Base-by-base conservation (phyloP, 176 grass and related monocot genomes). In the Lolium perenne region DNA sequence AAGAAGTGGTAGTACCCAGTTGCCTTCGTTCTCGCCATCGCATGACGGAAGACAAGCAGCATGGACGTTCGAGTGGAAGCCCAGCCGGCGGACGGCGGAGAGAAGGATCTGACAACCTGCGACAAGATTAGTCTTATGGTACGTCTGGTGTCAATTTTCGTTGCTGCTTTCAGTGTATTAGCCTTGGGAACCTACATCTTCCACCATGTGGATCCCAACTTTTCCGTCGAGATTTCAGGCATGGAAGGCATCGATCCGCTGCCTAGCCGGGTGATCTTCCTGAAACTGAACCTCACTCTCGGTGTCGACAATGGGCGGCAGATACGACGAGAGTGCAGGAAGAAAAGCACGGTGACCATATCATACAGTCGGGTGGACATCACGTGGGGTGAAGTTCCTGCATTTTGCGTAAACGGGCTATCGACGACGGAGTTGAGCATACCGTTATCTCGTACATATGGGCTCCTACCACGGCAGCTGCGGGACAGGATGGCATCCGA, bases 271-370 rank as follows among this genome's bases (percentile, higher is more conserved):
- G 26, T n/a, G 1, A 38, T 76, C 48, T 76, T 51, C 23, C 49
- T 23, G 15, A 22, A 4, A 32, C 17, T 35, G 7, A 56, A 77
- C 50, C 74, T 77, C 3, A 56, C 74, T 10, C 8, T 56, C 8
- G 26, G 0, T 9, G 50, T 55, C 8, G 50, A 77, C 26, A 56
- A 77, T 32, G 9, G 50, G 6, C 26, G 26, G 8, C 25, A 54
- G 1, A 77, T 77, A 35, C 50, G 29, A 38, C 74, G 16, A 13
- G 11, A 15, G 43, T 25, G 71, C 45, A 23, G 3, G 71, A 21
- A 49, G 71, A 74, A 49, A 13, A 74, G 21, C 71, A 74, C 22
- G 46, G 46, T 49, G 65, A 68, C 65, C 29, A 40, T 68, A 68
- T 68, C 65, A 4, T 68, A 68, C 32, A 38, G 29, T 18, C 6